Evolutionary conservation across 2,329 filamentous ascomycete species (phyloP), one percentile per base, ranked within the genome.

Genomic region (Cytospora mali): DNA sequence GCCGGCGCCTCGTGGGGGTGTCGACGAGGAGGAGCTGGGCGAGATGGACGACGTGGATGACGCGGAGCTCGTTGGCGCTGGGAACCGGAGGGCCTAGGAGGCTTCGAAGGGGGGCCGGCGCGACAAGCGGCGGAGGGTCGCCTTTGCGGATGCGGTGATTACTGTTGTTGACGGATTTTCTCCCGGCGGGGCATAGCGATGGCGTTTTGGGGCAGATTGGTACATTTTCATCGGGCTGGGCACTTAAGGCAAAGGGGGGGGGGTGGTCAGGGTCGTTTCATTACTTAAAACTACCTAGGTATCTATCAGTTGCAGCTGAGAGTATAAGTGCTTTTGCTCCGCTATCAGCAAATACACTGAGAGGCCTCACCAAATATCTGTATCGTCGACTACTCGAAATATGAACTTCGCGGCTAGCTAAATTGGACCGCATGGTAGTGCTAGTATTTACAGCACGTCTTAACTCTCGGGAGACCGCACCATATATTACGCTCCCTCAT

Each of bases 1-100:
- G 13, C 56, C 52, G 6, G 29, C 23, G 13, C 42, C 42, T 14
- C 60, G 61, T 21, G 61, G 46, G 14, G 63, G 52, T 16, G 63
- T 59, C 21, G 63, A 65, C 14, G 63, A 65, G 21, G 63, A 66
- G 48, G 66, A 66, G 55, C 64, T 65, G 55, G 62, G 64, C 6
- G 64, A 67, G 48, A 62, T 56, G 39, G 64, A 66, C 29, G 64
- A 66, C 18, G 64, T 62, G 31, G 64, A 64, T 18, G 25, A 64
- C 29, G 46, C 56, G 25, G 62, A 64, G 48, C 61, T 63, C 35
- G 61, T 65, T 21, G 60, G 60, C 7, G 55, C 60, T 28, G 33
- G 61, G 25, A 48, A 14, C 56, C 63, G 63, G 35, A 65, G 56
- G 61, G 63, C 61, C 25, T 65, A 65, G 56, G 6, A 58, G 28